Evolutionary conservation across 306 rosid species (phyloP).

Genomic region (Cucurbita moschata): DNA sequence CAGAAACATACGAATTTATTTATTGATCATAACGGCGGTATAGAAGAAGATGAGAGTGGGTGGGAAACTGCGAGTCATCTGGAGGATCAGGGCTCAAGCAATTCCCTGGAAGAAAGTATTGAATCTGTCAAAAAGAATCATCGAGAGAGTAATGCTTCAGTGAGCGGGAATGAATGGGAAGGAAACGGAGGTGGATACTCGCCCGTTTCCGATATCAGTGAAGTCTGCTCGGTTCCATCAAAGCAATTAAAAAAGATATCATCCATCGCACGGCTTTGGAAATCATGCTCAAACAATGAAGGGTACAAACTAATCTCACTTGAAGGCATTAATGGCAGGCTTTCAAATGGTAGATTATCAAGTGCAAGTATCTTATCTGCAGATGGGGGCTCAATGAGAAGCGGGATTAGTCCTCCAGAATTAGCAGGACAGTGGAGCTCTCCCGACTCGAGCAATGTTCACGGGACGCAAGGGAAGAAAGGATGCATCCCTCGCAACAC

Average conservation of each 20-base stretch:
- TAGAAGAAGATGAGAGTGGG: slow-evolving; percentile 79
- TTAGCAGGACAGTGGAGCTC: slow-evolving; percentile 63
- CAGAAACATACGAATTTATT: slow-evolving; percentile 32
- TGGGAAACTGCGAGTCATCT: slow-evolving; percentile 93
- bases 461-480: slow-evolving; percentile 45
- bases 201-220: slow-evolving; percentile 59
- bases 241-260: slow-evolving; percentile 64
- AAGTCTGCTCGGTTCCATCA: slow-evolving; percentile 47
- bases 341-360: slow-evolving; percentile 68
- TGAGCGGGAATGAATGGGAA: slow-evolving; percentile 61
- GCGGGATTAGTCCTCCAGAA: slow-evolving; percentile 54
- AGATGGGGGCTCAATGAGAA: slow-evolving; percentile 42
- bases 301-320: slow-evolving; percentile 50
- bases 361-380: slow-evolving; percentile 53
- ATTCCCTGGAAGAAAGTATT: slow-evolving; percentile 63
- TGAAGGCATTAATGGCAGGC: slow-evolving; percentile 57
- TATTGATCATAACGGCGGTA: slow-evolving; percentile 41
- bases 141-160: slow-evolving; percentile 39
- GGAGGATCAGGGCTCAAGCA: slow-evolving; percentile 93
- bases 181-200: slow-evolving; percentile 48
- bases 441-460: slow-evolving; percentile 50
- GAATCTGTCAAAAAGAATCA: slow-evolving; percentile 42
- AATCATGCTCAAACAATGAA: slow-evolving; percentile 57
- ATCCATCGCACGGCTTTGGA: slow-evolving; percentile 77
- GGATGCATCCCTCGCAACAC: slow-evolving; percentile 68